phyloP scores from a whole-genome alignment of 2,329 filamentous ascomycete species.

The Colletotrichum sansevieriae region DNA sequence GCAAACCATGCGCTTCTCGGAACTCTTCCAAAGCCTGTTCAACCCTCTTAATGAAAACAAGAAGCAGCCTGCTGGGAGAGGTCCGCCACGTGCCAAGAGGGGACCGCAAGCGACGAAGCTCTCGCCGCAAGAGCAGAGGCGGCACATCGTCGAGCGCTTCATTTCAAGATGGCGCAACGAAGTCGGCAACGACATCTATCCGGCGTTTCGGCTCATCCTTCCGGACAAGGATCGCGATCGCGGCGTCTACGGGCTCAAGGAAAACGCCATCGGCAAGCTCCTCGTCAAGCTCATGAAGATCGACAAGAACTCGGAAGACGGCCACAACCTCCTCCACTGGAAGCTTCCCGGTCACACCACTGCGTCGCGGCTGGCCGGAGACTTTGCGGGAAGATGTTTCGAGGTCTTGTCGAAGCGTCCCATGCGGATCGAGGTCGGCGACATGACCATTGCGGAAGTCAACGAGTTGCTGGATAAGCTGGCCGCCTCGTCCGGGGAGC shows the following conservation, averaged over 20 bases:
- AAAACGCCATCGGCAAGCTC: slow-evolving; percentile 89
- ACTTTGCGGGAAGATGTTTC: slow-evolving; percentile 91
- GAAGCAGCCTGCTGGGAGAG: slow-evolving; percentile 75
- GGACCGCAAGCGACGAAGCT: slow-evolving; percentile 71
- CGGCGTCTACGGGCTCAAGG: slow-evolving; percentile 93
- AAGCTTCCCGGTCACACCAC: slow-evolving; percentile 82
- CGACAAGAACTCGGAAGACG: slow-evolving; percentile 90
- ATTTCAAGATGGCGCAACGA: slow-evolving; percentile 88
- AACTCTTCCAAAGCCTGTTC: slow-evolving; percentile 83
- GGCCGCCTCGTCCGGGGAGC: slow-evolving; percentile 80
- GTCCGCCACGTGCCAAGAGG: slow-evolving; percentile 66
- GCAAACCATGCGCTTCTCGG: slow-evolving; percentile 84
- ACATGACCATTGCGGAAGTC: slow-evolving; percentile 89
- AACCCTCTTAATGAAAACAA: slow-evolving; percentile 84
- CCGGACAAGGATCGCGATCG: slow-evolving; percentile 94
- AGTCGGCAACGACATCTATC: slow-evolving; percentile 93
- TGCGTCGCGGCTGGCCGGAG: slow-evolving; percentile 79
- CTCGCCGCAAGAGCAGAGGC: slow-evolving; percentile 81
- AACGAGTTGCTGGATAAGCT: slow-evolving; percentile 87
- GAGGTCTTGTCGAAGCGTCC: slow-evolving; percentile 88
- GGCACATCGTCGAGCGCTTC: slow-evolving; percentile 87
- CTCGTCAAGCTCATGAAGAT: slow-evolving; percentile 95
- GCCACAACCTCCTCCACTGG: slow-evolving; percentile 88
- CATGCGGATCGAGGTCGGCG: slow-evolving; percentile 78
- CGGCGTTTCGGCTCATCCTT: slow-evolving; percentile 89